phyloP scores from a whole-genome alignment of 1,284 basidiomycete genomes.

The Thecaphora thlaspeos region DNA sequence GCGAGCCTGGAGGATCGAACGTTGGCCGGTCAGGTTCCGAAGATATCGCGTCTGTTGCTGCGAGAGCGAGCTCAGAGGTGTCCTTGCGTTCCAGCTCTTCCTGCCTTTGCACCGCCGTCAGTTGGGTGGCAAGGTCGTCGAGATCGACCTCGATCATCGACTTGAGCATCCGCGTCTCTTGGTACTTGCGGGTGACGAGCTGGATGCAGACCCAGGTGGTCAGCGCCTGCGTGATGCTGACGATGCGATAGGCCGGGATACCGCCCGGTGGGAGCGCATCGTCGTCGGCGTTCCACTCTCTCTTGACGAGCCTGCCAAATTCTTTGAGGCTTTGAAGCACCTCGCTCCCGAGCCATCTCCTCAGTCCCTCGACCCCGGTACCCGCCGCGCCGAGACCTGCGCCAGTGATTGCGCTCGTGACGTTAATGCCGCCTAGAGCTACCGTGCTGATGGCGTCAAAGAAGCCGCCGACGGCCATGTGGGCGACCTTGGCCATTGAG shows the following conservation, averaged over 20 bases:
- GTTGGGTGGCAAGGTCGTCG: slow-evolving; percentile 18
- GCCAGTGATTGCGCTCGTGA: slow-evolving; percentile 44
- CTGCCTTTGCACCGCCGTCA: slow-evolving; percentile 3
- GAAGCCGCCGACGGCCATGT: slow-evolving; percentile 42
- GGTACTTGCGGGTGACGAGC: slow-evolving; percentile 38
- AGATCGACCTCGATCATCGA: slow-evolving; percentile 34
- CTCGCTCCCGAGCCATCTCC: slow-evolving; percentile 37
- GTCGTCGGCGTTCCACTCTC: slow-evolving; percentile 43
- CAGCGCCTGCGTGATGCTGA: slow-evolving; percentile 44
- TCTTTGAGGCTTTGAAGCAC: slow-evolving; percentile 36
- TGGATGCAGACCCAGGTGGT: slow-evolving; percentile 48
- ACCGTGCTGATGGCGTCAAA: slow-evolving; percentile 44
- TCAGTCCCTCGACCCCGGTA: slow-evolving; percentile 39
- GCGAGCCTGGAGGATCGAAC: not conserved
- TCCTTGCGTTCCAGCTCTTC: not conserved
- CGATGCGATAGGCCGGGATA: slow-evolving; percentile 41
- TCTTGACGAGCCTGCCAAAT: slow-evolving; percentile 42
- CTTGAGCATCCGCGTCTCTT: slow-evolving; percentile 36
- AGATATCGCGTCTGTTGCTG: no score
- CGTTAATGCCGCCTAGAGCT: slow-evolving; percentile 46
- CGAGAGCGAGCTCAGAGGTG: not conserved
- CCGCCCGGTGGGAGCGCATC: slow-evolving; percentile 48
- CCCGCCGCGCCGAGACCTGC: slow-evolving; percentile 42
- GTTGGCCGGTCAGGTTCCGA: no score
- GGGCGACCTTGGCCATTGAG: slow-evolving; percentile 21